phyloP scores from a whole-genome alignment of 352 stramenopile species.

The Phytophthora chlamydospora region DNA sequence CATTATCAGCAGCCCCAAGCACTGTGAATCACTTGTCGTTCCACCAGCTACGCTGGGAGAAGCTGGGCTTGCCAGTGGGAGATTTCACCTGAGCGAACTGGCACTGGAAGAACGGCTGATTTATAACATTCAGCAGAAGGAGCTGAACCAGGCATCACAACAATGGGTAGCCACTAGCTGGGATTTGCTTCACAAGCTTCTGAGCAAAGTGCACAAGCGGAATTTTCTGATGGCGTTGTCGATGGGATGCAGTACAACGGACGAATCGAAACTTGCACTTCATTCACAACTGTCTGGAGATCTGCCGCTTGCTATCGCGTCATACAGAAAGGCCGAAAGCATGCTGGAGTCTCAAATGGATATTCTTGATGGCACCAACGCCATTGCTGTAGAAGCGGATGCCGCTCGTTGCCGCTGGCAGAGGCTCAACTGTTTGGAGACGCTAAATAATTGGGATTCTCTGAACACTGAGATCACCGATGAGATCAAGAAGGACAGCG shows the following conservation, averaged over 20 bases:
- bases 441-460: constrained; percentile 73
- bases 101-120: constrained; percentile 73
- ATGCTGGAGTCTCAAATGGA: constrained; percentile 51
- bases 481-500: constrained; percentile 18
- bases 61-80: constrained; percentile 67
- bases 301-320: constrained; percentile 67
- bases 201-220: constrained; percentile 67
- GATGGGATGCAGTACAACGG: constrained; percentile 52
- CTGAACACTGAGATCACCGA: constrained; percentile 51
- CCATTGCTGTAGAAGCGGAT: constrained; percentile 45
- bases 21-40: constrained; percentile 43
- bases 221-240: constrained; percentile 70
- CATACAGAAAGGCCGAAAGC: constrained; percentile 73
- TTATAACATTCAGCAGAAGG: constrained; percentile 20
- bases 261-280: constrained; percentile 65
- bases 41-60: constrained; percentile 49
- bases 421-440: constrained; percentile 62
- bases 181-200: constrained; percentile 79
- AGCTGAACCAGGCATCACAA: constrained; percentile 9
- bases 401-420: constrained; percentile 69
- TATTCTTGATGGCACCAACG: constrained; percentile 34
- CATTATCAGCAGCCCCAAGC: constrained; percentile 38
- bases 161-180: constrained; percentile 45
- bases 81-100: constrained; percentile 63
- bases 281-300: constrained; percentile 73